A percentile compares a stretch with the other conserved stretches of the same genome.
Conservation (phyloP, 2,329 filamentous ascomycete species). For the Endothia cerciana region DNA sequence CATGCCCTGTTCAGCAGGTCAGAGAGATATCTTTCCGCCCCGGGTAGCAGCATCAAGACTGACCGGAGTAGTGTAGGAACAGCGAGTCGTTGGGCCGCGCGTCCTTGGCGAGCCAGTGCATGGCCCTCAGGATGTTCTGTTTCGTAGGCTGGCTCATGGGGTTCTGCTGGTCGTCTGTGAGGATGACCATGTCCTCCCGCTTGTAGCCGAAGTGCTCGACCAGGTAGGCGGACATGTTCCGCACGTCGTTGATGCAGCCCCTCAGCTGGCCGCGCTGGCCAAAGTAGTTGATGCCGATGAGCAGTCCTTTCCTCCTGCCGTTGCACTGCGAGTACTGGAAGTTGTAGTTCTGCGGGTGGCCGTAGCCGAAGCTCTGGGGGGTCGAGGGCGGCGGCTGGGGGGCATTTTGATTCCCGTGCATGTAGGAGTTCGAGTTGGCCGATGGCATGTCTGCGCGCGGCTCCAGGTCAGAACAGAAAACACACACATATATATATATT, state of each 20-base stretch:
- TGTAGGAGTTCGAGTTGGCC: conserved; percentile 53
- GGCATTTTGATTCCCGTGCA: conserved; percentile 58
- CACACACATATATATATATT: too few relatives aligned
- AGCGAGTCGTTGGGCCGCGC: conserved; percentile 90
- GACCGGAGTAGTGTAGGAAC: conserved; percentile 97
- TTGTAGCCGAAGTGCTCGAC: conserved; percentile 90
- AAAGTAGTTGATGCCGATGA: conserved; percentile 98
- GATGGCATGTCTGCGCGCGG: conserved; percentile 30
- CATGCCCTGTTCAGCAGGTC: conserved; percentile 60
- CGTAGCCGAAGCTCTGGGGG: conserved; percentile 76
- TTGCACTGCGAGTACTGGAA: conserved; percentile 94
- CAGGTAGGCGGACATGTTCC: conserved; percentile 93
- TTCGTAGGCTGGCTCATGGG: conserved; percentile 97
- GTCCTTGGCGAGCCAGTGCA: conserved; percentile 98
- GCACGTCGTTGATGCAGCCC: conserved; percentile 96
- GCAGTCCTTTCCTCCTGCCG: conserved; percentile 81
- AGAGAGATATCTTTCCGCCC: neutral
- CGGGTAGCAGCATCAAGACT: conserved; percentile 34
- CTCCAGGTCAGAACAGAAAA: conserved; percentile 21
- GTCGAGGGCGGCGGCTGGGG: conserved; percentile 69
- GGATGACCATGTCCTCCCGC: conserved; percentile 93
- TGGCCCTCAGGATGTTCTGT: conserved; percentile 89
- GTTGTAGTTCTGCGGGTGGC: conserved; percentile 77
- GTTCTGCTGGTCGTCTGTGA: conserved; percentile 96
- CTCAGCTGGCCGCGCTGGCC: conserved; percentile 86